Base-by-base conservation (phyloP, 1,284 basidiomycete genomes). In the Trichosporon coremiiforme region DNA sequence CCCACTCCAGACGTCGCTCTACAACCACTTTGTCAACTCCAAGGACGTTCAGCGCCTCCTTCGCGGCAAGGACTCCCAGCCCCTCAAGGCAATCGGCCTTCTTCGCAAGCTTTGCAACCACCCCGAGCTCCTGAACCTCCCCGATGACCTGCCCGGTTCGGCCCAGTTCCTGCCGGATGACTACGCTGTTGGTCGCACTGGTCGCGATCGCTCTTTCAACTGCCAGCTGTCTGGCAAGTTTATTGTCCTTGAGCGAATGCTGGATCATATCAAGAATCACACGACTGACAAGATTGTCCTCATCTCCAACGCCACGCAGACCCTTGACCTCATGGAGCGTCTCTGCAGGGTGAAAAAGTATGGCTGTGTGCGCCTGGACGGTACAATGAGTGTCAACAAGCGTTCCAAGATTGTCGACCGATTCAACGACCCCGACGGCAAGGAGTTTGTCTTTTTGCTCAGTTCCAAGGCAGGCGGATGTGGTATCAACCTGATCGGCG, bases 21-120 rank as follows among this genome's bases (percentile, higher is more conserved):
- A 99, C 83, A 89, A 91, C 50, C 87, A 94, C 62, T 99, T 99
- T 80, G 96, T 98, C 74, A 90, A 90, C 3, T 97, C 95, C 7
- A 94, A 95, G 10, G 94, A 95, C 78, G 97, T 98, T 76, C 93
- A 94, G 80, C 92, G 92, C 15, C 85, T 98, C 17, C 87, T 99
- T 2, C 90, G 93, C 22, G 97, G 97, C 31, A 88, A 89, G 65
- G 89, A 96, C 8, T 98, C 95, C 0, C 96, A 98, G 79, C 97
- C 96, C 3, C 88, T 99, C 71, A 98, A 98, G 80, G 96, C 97
- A 0, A 98, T 99, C 79, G 94, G 94, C 72, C 91, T 98, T 69
- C 86, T 99, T 50, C 95, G 98, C 85, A 99, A 99, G 84, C 86
- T 99, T 0, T 98, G 95, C 85, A 99, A 99, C 80, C 97, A 99